Evolutionary conservation across 176 grass and related monocot species (phyloP).

Genomic region (Lolium rigidum): DNA sequence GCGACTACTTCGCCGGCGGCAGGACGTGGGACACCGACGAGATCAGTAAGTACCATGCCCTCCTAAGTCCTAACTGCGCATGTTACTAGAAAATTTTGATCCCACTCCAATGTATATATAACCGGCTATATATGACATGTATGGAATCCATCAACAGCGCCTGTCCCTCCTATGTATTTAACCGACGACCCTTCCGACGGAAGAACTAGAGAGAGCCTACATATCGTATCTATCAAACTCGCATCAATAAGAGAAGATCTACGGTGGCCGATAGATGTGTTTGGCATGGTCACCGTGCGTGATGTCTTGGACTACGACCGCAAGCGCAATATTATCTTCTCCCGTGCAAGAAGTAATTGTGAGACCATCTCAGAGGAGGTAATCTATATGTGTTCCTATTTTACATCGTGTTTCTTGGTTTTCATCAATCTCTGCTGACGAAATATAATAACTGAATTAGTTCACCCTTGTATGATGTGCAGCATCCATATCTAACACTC

Average conservation of each 20-base stretch:
- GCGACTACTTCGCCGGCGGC: background rate
- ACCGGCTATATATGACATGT: background rate
- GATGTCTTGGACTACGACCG: too few relatives aligned
- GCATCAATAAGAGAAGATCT: too few relatives aligned
- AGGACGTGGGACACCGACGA: background rate
- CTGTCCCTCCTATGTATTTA: background rate
- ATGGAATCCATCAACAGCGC: background rate
- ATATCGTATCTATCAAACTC: too few relatives aligned
- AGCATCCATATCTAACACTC: too few relatives aligned
- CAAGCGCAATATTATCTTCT: too few relatives aligned
- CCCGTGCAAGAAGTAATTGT: too few relatives aligned
- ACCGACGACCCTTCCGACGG: background rate
- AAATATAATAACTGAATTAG: background rate
- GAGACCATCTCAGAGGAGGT: too few relatives aligned
- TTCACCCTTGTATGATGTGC: background rate
- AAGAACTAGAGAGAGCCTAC: too few relatives aligned
- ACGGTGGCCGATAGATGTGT: too few relatives aligned
- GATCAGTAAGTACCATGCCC: background rate
- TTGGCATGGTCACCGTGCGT: too few relatives aligned
- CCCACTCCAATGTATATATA: background rate
- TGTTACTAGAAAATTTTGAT: background rate
- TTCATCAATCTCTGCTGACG: background rate
- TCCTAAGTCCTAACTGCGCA: background rate
- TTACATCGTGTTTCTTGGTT: too few relatives aligned
- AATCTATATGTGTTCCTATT: too few relatives aligned